Conservation (phyloP, 805 yeast genomes). For the Cyberlindnera galapagoensis region DNA sequence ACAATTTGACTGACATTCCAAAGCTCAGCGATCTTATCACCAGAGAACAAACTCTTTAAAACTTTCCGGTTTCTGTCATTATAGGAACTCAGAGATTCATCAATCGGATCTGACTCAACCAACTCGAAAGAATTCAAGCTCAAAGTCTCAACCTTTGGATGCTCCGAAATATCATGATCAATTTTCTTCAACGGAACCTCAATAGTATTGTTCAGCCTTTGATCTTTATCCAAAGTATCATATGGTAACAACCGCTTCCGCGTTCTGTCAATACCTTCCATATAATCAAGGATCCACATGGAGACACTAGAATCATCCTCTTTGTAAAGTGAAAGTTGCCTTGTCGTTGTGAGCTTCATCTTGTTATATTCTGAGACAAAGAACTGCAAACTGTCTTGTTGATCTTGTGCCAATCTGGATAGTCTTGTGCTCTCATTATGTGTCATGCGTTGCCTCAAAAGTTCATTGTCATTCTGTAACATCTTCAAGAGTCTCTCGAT, state of each 20-base stretch:
- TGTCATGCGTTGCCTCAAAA: slow-evolving; percentile 15
- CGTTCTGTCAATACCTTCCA: slow-evolving; percentile 66
- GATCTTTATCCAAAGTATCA: slow-evolving; percentile 39
- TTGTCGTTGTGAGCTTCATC: slow-evolving; percentile 36
- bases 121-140: slow-evolving; percentile 36
- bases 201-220: slow-evolving; percentile 35
- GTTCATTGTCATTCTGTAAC: slow-evolving; percentile 16
- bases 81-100: slow-evolving; percentile 27
- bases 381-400: slow-evolving; percentile 49
- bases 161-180: slow-evolving; percentile 7
- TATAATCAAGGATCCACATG: slow-evolving; percentile 51
- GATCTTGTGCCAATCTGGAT: slow-evolving; percentile 56
- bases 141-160: slow-evolving; percentile 16
- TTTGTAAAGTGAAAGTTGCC: slow-evolving; percentile 25
- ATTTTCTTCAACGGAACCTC: slow-evolving; percentile 32
- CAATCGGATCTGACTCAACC: slow-evolving; percentile 33
- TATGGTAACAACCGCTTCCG: slow-evolving; percentile 54
- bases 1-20: slow-evolving; percentile 72
- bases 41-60: slow-evolving; percentile 56
- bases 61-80: slow-evolving; percentile 75
- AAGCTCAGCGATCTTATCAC: slow-evolving; percentile 63
- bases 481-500: slow-evolving; percentile 14
- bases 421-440: slow-evolving; percentile 41
- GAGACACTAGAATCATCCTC: slow-evolving; percentile 16
- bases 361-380: slow-evolving; percentile 42